Evolutionary conservation across 345 rosid genomes (phyloP).

Genomic region (Aquilaria yunnanensis): DNA sequence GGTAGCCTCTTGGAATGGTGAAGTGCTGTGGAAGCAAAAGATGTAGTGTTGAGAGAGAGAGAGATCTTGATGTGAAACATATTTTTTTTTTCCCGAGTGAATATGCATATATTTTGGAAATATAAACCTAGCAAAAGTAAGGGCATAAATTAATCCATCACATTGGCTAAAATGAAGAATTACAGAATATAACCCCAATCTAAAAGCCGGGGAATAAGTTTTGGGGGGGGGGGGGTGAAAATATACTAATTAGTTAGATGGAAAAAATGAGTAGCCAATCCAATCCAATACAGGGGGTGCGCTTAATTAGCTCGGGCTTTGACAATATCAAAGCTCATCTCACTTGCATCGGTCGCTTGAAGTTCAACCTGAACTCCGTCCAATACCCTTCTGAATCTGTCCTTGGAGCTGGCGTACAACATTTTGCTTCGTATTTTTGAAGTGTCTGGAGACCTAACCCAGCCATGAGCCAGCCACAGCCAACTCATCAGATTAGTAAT

Average conservation of each 20-base stretch:
- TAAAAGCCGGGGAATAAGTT: conserved; percentile 2
- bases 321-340: conserved; percentile 70
- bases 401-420: conserved; percentile 81
- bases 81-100: no score
- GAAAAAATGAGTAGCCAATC: neutral
- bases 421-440: conserved; percentile 66
- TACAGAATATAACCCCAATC: conserved; percentile 5
- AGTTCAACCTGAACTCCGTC: conserved; percentile 69
- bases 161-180: neutral
- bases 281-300: neutral
- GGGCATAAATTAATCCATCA: no score
- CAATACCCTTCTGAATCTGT: conserved; percentile 67
- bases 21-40: no score
- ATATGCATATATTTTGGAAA: no score
- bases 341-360: conserved; percentile 76
- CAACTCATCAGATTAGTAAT: neutral
- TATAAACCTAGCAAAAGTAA: no score
- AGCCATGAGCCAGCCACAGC: neutral
- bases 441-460: conserved; percentile 57
- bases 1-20: no score
- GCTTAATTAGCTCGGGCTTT: conserved; percentile 39
- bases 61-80: no score
- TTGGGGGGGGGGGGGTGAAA: neutral
- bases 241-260: conserved; percentile 4
- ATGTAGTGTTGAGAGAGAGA: no score